Percentiles rank a stretch among this genome's conserved stretches.
These are phyloP conservation scores for Halophytophthora polymorphica DNA, from an alignment of 352 stramenopile genomes.

Conservation along the genomic window DNA sequence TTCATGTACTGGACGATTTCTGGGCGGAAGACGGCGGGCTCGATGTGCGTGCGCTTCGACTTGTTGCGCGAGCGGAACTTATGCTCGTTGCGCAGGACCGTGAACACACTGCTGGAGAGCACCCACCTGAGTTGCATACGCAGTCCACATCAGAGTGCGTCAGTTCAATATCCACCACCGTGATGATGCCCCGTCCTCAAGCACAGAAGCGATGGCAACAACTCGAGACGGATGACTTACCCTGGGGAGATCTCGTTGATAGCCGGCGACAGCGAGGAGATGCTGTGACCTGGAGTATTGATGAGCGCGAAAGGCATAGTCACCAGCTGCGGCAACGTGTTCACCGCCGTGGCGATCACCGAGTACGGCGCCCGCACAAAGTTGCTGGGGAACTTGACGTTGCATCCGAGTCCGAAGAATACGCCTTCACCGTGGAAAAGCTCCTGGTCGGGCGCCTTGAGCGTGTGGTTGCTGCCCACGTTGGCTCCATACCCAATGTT, in stretches of 20 bases:
- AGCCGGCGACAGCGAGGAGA: conserved; percentile 75
- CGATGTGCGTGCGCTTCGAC: conserved; percentile 63
- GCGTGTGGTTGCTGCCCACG: conserved; percentile 96
- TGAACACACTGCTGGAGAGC: conserved; percentile 88
- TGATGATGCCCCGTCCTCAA: background rate
- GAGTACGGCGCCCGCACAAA: conserved; percentile 91
- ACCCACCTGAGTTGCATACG: conserved; percentile 70
- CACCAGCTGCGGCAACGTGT: conserved; percentile 85
- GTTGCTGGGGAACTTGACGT: conserved; percentile 95
- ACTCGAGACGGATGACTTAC: too few relatives aligned
- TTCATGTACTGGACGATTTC: conserved; percentile 83
- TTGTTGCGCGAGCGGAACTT: conserved; percentile 86
- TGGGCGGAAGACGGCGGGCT: conserved; percentile 60
- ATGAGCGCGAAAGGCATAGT: conserved; percentile 81
- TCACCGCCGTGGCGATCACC: conserved; percentile 92
- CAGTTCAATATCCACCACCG: background rate
- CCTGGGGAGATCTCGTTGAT: conserved; percentile 84
- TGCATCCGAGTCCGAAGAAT: conserved; percentile 94
- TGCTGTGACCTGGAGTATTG: conserved; percentile 67
- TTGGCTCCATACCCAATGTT: conserved; percentile 95
- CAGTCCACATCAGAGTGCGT: background rate
- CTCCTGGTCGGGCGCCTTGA: conserved; percentile 90
- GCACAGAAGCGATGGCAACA: too few relatives aligned
- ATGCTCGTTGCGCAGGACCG: conserved; percentile 83
- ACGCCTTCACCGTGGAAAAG: conserved; percentile 91